Conservation (phyloP, 805 yeast species). For the Cephaloascus fragrans region DNA sequence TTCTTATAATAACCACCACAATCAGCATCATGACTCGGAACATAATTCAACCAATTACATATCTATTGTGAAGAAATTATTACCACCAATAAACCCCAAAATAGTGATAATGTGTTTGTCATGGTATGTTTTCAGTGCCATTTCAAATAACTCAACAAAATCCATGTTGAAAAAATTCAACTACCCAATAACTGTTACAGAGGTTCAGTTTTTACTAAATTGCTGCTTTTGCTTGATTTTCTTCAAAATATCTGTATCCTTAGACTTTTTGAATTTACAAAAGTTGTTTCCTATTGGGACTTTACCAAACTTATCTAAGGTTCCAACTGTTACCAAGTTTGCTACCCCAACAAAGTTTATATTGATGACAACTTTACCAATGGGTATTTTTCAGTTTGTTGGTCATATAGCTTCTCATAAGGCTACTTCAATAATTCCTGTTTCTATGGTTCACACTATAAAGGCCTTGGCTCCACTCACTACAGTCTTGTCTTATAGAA, state of each 20-base stretch:
- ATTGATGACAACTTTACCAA: slow-evolving; percentile 69
- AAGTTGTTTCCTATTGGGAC: slow-evolving; percentile 35
- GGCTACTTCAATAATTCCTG: slow-evolving; percentile 88
- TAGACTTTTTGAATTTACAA: too few species aligned
- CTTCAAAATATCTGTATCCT: slow-evolving; percentile 14
- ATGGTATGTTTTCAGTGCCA: slow-evolving; percentile 78
- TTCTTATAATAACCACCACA: not conserved
- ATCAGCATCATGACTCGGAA: not conserved
- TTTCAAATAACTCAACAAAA: slow-evolving; percentile 77
- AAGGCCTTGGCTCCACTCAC: slow-evolving; percentile 86
- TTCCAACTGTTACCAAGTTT: slow-evolving; percentile 25
- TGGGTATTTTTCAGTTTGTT: slow-evolving; percentile 88
- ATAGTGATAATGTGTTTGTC: slow-evolving; percentile 40
- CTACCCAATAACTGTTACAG: slow-evolving; percentile 84
- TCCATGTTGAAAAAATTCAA: slow-evolving; percentile 58
- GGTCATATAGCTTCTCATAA: slow-evolving; percentile 90
- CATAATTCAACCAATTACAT: too few species aligned
- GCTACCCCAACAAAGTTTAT: slow-evolving; percentile 44
- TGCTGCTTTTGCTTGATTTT: slow-evolving; percentile 46
- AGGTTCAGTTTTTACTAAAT: slow-evolving; percentile 75
- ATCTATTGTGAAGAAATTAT: not conserved
- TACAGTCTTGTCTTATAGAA: slow-evolving; percentile 72
- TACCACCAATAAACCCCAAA: slow-evolving; percentile 16
- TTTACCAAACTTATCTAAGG: slow-evolving; percentile 25
- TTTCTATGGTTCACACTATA: slow-evolving; percentile 89